These are phyloP conservation scores for Gossypium stocksii DNA, from an alignment of 345 rosid species.

Conservation along the genomic window DNA sequence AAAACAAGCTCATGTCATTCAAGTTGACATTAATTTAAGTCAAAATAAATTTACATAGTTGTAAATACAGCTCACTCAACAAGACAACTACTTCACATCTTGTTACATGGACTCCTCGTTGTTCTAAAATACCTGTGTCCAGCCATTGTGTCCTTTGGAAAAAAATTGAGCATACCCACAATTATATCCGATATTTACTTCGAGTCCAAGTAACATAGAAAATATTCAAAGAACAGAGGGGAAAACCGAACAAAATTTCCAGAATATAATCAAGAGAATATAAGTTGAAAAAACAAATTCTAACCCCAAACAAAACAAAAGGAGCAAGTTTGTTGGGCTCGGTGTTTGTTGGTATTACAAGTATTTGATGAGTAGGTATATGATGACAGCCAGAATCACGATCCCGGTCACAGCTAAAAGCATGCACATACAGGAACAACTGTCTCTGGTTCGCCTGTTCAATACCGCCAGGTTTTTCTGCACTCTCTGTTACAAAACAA, in stretches of 20 bases:
- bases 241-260: neutral
- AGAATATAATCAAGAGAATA: neutral
- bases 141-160: neutral
- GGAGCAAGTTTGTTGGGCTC: neutral
- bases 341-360: constrained; percentile 33
- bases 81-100: neutral
- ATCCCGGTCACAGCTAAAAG: constrained; percentile 70
- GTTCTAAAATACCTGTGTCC: neutral
- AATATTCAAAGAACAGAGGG: neutral
- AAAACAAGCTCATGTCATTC: too few species aligned
- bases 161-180: neutral
- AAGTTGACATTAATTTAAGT: too few species aligned
- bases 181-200: neutral
- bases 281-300: constrained; percentile 1
- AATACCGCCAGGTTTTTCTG: constrained; percentile 82
- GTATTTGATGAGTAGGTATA: constrained; percentile 69
- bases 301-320: neutral
- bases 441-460: constrained; percentile 89
- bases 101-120: neutral
- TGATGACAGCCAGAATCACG: constrained; percentile 60
- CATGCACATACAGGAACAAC: constrained; percentile 91
- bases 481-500: constrained; percentile 57
- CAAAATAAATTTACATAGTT: neutral
- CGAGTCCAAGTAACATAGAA: neutral
- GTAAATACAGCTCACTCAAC: neutral